Evolutionary conservation across 176 grass and related monocot species (phyloP), one percentile per base, ranked within the genome.

Genomic region (Puya raimondii): DNA sequence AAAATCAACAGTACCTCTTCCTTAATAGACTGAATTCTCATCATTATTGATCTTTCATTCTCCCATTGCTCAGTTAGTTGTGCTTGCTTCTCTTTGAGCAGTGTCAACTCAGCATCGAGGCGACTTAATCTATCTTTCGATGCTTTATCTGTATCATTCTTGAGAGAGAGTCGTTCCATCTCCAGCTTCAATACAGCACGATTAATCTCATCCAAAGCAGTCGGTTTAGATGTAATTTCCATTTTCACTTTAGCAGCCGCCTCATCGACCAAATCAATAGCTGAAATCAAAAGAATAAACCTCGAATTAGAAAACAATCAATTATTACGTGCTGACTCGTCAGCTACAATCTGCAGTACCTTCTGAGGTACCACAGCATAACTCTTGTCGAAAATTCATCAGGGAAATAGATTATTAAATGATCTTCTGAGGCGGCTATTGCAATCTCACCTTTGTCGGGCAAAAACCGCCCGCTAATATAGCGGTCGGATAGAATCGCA

Each of bases 221-320:
- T 99, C 23, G 94, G 94, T 64, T 99, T 93, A 1, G 94, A 99
- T 72, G 94, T 99, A 66, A 99, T 99, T 83, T 99, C 94, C 94
- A 99, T 99, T 78, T 97, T 97, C 57, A 97, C 83, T 70, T 97
- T 97, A 64, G 94, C 94, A 82, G 94, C 94, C 73, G 89, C 83
- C 76, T 97, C 89, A 70, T 97, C 89, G 1, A 97, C 94, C 75
- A 97, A 88, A 85, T 97, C 94, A 86, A 97, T 97, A 72, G 94
- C 94, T 99, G 82, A 64, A 84, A 70, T 14, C 72, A 74, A 59
- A 69, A 13, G 49, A 79, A 52, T 12, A 51, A 48, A 22, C 2
- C 3, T 73, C 63, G 25, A 25, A 70, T 81, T 68, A 87, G 69
- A 67, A 15, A 5, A 70, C 16, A 22, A 42, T 42, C 33, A 42